Evolutionary conservation across 805 yeast genomes (phyloP), one percentile per base, ranked within the genome.

Genomic region (Sungouiella blattae): DNA sequence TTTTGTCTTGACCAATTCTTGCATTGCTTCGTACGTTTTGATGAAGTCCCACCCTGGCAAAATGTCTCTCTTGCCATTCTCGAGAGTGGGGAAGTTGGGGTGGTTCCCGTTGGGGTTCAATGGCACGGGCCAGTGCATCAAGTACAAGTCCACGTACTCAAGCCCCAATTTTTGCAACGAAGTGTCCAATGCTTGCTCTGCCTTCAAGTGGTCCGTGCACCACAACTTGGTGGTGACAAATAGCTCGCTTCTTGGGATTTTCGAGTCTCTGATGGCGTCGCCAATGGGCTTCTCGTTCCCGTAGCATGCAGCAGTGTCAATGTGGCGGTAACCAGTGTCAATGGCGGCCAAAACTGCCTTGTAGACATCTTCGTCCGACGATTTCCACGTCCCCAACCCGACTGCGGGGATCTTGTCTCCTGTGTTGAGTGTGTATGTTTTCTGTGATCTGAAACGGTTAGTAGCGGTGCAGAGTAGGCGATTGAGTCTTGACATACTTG

Each of bases 61-160:
- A 22, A 65, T 52, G 29, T 59, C 62, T 28, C 69, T 59, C 17
- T 57, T 57, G 6, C 68, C 74, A 48, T 53, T 53, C 28, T 58
- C 58, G 28, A 47, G 51, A 13, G 43, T 52, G 32, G 73, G 72
- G 29, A 67, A 50, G 40, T 43, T 50, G 62, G 68, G 28, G 68
- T 59, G 43, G 6, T 32, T 11, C 26, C 38, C 35, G 11, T 55
- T 55, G n/a, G 68, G 58, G 35, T 69, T 72, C 39, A 74, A 57
- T 9, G 82, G 65, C 27, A 75, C 73, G 5, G 95, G 95, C 94
- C 94, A 87, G 61, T 87, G 95, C 56, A 86, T 72, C 53, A 87
- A 69, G 55, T 80, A 79, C 40, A 87, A 64, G 55, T 87, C 95
- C 35, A 87, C 82, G 51, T 87, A 87, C 33, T 82, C 91, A 47